Base-by-base conservation (phyloP, 768 basidiomycete species). In the Asterophora parasitica region DNA sequence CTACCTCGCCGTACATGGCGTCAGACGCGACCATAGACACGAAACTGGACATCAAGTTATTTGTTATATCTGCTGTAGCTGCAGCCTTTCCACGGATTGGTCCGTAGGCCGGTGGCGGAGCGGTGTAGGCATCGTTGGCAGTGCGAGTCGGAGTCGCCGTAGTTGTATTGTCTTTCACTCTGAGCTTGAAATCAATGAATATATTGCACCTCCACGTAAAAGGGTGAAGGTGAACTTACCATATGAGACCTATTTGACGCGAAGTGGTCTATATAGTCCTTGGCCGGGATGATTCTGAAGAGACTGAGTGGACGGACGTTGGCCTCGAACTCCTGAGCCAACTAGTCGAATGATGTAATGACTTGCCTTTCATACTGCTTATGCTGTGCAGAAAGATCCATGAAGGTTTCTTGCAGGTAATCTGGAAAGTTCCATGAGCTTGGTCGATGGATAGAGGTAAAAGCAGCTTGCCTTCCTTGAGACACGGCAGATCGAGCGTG, bases 211-310 rank as follows among this genome's bases (percentile, higher is more conserved):
- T 31, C 30, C 30, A 23, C 23, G 23, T 23, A 23, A 15, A 37
- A 4, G 48, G 36, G 45, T 41, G 32, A 49, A 51, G 26, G 19
- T 52, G 30, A 46, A 50, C 71, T 59, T 53, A 83, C 83, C 85
- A 88, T 88, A 62, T 88, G 85, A 45, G 84, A 83, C 58, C 85
- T 71, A 61, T 88, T 83, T 15, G 85, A 87, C 8, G 84, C 82
- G 66, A 88, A 87, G 56, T 77, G 58, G 52, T 77, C 65, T 35
- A 86, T 61, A 58, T 72, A 85, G 10, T 62, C 61, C 27, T 62
- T 50, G 13, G 74, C 78, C 48, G 77, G 71, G 49, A 88, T 65
- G 27, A 85, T 72, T 59, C 85, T 74, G 62, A 87, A 86, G 38
- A 71, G 55, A 60, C 85, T 88, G 58, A 20, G 32, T 50, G 2